Conservation (phyloP, 345 rosid species). For the Citrus sinensis region DNA sequence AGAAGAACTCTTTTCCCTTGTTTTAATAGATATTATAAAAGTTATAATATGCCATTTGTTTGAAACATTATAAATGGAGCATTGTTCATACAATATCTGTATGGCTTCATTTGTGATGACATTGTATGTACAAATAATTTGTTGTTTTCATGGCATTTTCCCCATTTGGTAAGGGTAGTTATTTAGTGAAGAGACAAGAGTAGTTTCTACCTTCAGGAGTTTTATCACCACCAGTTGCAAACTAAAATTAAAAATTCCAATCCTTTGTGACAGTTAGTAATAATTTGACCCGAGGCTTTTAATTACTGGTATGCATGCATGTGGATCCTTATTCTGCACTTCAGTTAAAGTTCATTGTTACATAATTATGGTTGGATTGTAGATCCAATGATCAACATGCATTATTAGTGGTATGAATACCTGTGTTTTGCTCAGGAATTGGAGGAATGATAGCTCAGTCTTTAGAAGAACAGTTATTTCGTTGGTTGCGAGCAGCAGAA, state of each 20-base stretch:
- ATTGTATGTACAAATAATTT: neutral
- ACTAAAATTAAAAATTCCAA: neutral
- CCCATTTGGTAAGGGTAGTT: neutral
- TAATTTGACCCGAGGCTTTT: neutral
- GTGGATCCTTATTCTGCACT: neutral
- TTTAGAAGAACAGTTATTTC: conserved; percentile 83
- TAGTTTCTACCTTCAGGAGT: neutral
- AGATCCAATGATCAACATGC: neutral
- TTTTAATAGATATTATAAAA: neutral
- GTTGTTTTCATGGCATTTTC: neutral
- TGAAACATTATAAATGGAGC: neutral
- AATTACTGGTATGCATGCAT: neutral
- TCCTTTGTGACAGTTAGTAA: neutral
- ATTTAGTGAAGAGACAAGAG: neutral
- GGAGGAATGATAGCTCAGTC: conserved; percentile 83
- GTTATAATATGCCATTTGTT: neutral
- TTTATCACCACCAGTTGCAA: neutral
- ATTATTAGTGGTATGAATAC: neutral
- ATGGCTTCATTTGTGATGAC: neutral
- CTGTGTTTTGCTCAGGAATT: conserved; percentile 45
- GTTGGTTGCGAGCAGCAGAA: conserved; percentile 94
- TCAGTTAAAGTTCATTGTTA: neutral
- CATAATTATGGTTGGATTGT: neutral
- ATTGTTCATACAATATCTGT: neutral
- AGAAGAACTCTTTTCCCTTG: neutral